These are phyloP conservation scores for Nowakowskiella sp. DNA, from an alignment of 192 early-diverging fungal species.

Conservation along the genomic window DNA sequence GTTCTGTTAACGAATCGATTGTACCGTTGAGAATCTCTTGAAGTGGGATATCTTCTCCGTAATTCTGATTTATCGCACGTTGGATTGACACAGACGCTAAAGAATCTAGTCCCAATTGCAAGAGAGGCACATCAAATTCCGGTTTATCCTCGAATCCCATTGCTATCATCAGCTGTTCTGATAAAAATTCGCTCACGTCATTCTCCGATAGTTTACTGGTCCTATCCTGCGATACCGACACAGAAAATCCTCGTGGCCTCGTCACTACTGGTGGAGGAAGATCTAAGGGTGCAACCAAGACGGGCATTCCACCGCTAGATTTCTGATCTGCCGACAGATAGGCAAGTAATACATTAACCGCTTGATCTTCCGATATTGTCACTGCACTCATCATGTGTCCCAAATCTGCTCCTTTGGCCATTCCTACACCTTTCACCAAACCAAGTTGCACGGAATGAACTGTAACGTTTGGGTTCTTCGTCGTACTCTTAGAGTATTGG, in stretches of 20 bases:
- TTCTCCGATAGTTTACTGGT: too few species aligned
- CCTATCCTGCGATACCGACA: too few species aligned
- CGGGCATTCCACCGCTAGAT: too few species aligned
- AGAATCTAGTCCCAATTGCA: constrained; percentile 4
- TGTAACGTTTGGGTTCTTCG: background rate
- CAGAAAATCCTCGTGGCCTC: too few species aligned
- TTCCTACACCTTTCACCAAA: constrained; percentile 7
- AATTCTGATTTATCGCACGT: background rate
- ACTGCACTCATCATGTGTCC: background rate
- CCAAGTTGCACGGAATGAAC: constrained; percentile 4
- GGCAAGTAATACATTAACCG: too few species aligned
- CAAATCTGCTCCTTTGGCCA: background rate
- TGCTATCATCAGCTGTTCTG: background rate
- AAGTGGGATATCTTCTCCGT: constrained; percentile 1
- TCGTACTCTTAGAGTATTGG: background rate
- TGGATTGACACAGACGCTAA: constrained; percentile 1
- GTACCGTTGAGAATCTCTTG: background rate
- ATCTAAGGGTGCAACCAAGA: too few species aligned
- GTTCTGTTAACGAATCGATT: background rate
- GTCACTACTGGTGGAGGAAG: too few species aligned
- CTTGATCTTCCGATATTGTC: background rate
- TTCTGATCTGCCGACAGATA: too few species aligned
- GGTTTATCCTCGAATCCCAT: background rate
- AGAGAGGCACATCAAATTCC: background rate
- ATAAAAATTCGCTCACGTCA: background rate